Base-by-base conservation (phyloP, 116 monocot genomes). In the Thalassia testudinum region DNA sequence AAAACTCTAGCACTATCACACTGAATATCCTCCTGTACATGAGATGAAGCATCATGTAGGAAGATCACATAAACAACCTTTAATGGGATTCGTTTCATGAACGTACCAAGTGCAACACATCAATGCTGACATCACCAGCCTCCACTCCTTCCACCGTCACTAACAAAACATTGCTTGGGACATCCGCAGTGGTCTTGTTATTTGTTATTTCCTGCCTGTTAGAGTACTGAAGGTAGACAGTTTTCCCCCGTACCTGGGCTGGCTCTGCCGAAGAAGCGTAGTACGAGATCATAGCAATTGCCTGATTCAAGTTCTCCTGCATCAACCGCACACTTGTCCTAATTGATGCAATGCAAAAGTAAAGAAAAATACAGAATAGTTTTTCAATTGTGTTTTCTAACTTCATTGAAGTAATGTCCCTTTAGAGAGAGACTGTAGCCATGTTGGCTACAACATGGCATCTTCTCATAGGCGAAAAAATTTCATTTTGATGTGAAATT, bases 121-220 rank as follows among this genome's bases (percentile, higher is more conserved):
- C 80, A 44, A 80, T 80, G 65, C 80, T 80, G 47, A 80, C 75
- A 62, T 75, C 75, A 53, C 72, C 72, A n/a, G 80, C 68, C 20
- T 64, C 64, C 42, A 80, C 75, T 64, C 80, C 80, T 52, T 80
- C 80, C 12, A 81, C 43, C 12, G 72, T 65, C 30, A 81, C 80
- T 38, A 81, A 50, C 50, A 81, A 59, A 0, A 81, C 80, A 52
- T 81, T 76, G 56, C 76, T 56, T 45, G 61, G 42, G 16, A 62
- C 62, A 49, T 81, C 80, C 24, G 58, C 80, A 15, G 68, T 58
- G 4, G 53, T 54, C 50, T 81, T 81, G 62, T 47, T 76, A 54
- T 72, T 76, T 19, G 61, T 45, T 21, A 81, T 76, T 50, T 76
- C 80, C 49, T 71, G 71, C 59, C 75, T 58, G 55, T 80, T 80